Percentiles rank a stretch among this genome's conserved stretches.
Conservation (phyloP, 352 stramenopile species). For the Salisapilia sapeloensis region DNA sequence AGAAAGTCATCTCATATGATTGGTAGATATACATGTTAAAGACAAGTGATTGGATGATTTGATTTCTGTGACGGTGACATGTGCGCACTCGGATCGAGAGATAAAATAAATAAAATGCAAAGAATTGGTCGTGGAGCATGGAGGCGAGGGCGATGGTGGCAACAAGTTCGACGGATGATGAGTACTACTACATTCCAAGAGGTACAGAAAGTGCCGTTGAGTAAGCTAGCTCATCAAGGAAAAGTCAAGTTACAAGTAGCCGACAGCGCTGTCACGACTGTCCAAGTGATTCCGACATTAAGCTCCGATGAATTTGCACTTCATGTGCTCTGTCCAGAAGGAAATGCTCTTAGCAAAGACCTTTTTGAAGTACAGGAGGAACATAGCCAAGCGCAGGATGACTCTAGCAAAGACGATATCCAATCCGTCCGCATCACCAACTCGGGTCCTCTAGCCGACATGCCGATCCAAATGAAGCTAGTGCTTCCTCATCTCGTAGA, state of each 20-base stretch:
- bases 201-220: constrained; percentile 13
- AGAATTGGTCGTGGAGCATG: no score
- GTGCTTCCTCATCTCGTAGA: constrained; percentile 17
- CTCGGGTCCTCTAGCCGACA: background rate
- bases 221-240: constrained; percentile 17
- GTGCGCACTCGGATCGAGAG: no score
- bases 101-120: no score
- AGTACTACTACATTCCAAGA: background rate
- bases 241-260: constrained; percentile 20
- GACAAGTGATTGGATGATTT: no score
- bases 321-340: constrained; percentile 5
- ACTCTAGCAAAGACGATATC: constrained; percentile 5
- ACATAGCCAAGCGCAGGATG: no score
- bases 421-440: constrained; percentile 10
- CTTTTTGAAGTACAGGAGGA: constrained; percentile 16
- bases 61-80: no score
- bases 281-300: constrained; percentile 36
- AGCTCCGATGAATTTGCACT: constrained; percentile 25
- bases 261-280: constrained; percentile 9
- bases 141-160: no score
- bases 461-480: constrained; percentile 3
- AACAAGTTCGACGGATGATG: no score
- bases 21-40: no score
- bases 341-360: background rate
- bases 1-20: no score